Conservation (phyloP, 495 filamentous ascomycete genomes). For the Cladorrhinum samala region DNA sequence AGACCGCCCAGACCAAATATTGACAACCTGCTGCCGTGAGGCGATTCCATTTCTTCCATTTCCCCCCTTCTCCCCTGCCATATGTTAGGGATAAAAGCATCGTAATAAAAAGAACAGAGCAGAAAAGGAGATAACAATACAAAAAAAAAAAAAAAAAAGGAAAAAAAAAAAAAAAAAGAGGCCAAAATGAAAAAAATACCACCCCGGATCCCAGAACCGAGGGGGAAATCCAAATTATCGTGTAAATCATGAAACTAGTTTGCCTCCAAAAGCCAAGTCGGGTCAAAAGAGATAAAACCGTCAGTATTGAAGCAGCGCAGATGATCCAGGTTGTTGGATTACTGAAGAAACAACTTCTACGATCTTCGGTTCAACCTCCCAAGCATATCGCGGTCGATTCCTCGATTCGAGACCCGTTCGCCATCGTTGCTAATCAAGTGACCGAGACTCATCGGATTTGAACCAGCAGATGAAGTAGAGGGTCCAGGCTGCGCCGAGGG, state of each 20-base stretch:
- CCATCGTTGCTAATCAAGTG: slow-evolving; percentile 31
- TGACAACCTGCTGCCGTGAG: background rate
- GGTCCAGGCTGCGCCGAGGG: background rate
- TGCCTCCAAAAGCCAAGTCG: no score
- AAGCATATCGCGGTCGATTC: slow-evolving; percentile 44
- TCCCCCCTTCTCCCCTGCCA: background rate
- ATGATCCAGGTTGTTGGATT: no score
- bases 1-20: background rate
- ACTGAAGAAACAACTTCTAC: background rate
- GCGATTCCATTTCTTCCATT: background rate
- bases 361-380: slow-evolving; percentile 24
- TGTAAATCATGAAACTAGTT: background rate
- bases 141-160: background rate
- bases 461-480: background rate
- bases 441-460: slow-evolving; percentile 40
- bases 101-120: background rate
- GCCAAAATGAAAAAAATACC: background rate
- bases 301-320: no score
- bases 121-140: background rate
- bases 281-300: no score
- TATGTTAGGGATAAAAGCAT: no score
- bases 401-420: slow-evolving; percentile 14
- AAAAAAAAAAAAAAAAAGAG: background rate
- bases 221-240: background rate
- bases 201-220: background rate